Conservation (phyloP, 352 stramenopile species). For the Poterioochromonas sp. region DNA sequence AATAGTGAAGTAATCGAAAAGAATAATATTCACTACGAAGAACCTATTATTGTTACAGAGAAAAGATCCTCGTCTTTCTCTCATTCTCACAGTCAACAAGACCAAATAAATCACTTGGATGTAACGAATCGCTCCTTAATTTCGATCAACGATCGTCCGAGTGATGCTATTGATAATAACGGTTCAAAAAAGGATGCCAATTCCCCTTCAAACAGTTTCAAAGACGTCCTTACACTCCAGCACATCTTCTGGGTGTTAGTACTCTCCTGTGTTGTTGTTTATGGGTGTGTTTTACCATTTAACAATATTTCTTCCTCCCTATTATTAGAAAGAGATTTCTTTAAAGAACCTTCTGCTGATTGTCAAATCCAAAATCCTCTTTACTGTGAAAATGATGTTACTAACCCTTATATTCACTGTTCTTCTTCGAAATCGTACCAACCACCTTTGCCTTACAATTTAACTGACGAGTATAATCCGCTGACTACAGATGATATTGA, state of each 20-base stretch:
- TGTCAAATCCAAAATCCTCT: slow-evolving; percentile 39
- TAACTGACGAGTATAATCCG: neutral
- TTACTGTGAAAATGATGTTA: slow-evolving; percentile 30
- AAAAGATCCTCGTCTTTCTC: neutral
- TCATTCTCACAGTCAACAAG: neutral
- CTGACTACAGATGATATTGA: slow-evolving; percentile 41
- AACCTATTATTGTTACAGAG: neutral
- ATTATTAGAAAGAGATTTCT: slow-evolving; percentile 74
- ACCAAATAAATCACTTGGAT: neutral
- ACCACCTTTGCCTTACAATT: slow-evolving; percentile 23
- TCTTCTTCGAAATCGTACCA: slow-evolving; percentile 18
- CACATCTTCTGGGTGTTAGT: slow-evolving; percentile 31
- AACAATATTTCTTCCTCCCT: slow-evolving; percentile 82
- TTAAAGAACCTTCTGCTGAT: slow-evolving; percentile 32
- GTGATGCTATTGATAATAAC: neutral
- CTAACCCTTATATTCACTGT: neutral
- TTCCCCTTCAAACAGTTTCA: no score
- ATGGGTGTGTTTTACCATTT: slow-evolving; percentile 72
- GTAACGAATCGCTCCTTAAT: no score
- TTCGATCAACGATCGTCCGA: no score
- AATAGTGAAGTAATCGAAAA: neutral
- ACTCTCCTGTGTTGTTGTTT: neutral
- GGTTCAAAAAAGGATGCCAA: neutral
- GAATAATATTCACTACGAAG: no score
- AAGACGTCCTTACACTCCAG: slow-evolving; percentile 33